Evolutionary conservation across 192 early-diverging fungal species (phyloP), one percentile per base, ranked within the genome.

Genomic region (Podochytrium sp.): DNA sequence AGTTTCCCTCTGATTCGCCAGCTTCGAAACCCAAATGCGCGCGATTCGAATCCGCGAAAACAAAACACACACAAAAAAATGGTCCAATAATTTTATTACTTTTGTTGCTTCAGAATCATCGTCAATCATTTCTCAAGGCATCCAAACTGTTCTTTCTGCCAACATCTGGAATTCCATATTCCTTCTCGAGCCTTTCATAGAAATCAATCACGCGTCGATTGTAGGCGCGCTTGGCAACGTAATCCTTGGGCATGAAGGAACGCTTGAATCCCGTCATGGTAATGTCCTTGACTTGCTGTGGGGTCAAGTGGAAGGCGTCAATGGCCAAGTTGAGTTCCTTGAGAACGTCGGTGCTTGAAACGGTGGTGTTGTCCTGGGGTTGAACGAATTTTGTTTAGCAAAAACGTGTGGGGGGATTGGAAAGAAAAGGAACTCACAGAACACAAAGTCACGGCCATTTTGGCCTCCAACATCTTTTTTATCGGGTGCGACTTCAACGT

Each of bases 221-320:
- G 51, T 69, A 69, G 7, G 50, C 50, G n/a, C 66, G 47, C 38
- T 69, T 69, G 27, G 27, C 18, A 14, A 56, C 53, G 29, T 69
- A 69, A 25, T 69, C 66, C 2, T 33, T n/a, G 14, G 10, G 50
- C 66, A 69, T 69, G 35, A 69, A 69, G 4, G 66, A 69, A 7
- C 49, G n/a, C 53, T 69, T 69, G 66, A 69, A 69, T 18, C 66
- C 66, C 6, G 66, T 69, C 10, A 69, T 56, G 10, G 20, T 69
- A 56, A 69, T 69, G 51, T 69, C 66, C 37, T 56, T 69, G 35
- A 69, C 50, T 37, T 69, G 66, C 18, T 40, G 66, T 3, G 66
- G 66, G 10, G 32, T 69, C 33, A 69, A 39, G 7, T 69, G 6
- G 52, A 69, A 69, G 5, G 50, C 66, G 20, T 40, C 66, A 33